These are phyloP conservation scores for Collybia sordida DNA, from an alignment of 768 basidiomycete species.

Conservation along the genomic window DNA sequence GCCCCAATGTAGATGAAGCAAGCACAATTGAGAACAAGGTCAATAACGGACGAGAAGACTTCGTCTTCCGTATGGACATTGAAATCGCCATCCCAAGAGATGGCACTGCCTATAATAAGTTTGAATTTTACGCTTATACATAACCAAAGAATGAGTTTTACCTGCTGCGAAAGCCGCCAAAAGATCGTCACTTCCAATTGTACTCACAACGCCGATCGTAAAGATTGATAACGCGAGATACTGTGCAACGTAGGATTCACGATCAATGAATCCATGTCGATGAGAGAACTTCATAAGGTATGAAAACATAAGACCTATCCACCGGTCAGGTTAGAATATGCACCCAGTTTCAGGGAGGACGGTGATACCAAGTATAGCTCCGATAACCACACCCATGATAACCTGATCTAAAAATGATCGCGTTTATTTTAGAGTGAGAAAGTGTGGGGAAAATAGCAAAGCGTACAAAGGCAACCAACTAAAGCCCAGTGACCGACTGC, in stretches of 20 bases:
- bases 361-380: slow-evolving; percentile 38
- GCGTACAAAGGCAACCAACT: slow-evolving; percentile 78
- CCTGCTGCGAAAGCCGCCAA: slow-evolving; percentile 87
- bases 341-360: background rate
- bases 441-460: slow-evolving; percentile 1
- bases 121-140: slow-evolving; percentile 12
- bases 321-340: background rate
- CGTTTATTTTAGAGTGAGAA: background rate
- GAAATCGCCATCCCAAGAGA: slow-evolving; percentile 91
- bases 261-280: slow-evolving; percentile 62
- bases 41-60: slow-evolving; percentile 86
- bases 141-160: slow-evolving; percentile 19
- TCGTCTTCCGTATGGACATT: slow-evolving; percentile 81
- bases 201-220: slow-evolving; percentile 72
- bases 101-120: slow-evolving; percentile 32
- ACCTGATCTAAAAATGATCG: slow-evolving; percentile 67
- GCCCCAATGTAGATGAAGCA: slow-evolving; percentile 89
- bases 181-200: slow-evolving; percentile 85
- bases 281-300: slow-evolving; percentile 73
- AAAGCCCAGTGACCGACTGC: slow-evolving; percentile 87
- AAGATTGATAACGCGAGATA: slow-evolving; percentile 74
- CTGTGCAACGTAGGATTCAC: slow-evolving; percentile 87
- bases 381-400: slow-evolving; percentile 71
- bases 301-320: slow-evolving; percentile 63
- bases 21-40: slow-evolving; percentile 79